phyloP scores from a whole-genome alignment of 2,329 filamentous ascomycete species.

The Akanthomyces lecanii region DNA sequence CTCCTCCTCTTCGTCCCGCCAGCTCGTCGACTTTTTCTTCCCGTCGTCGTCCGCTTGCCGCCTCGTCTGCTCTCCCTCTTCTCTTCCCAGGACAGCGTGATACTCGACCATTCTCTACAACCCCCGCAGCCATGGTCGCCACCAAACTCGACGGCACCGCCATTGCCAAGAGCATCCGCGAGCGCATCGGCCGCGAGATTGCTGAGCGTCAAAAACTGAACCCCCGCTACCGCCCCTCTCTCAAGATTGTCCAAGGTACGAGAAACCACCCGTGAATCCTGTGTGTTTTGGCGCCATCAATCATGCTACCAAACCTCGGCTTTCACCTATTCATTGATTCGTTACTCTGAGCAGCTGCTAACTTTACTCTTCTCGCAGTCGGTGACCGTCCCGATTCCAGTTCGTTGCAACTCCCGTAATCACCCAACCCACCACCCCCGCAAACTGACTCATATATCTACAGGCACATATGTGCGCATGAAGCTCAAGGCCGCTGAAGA shows the following conservation, averaged over 20 bases:
- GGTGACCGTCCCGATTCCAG: slow-evolving; percentile 90
- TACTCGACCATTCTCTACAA: slow-evolving; percentile 40
- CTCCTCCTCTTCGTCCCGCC: slow-evolving; percentile 3
- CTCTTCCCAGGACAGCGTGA: slow-evolving; percentile 11
- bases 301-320: slow-evolving; percentile 15
- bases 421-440: slow-evolving; percentile 19
- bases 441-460: slow-evolving; percentile 33
- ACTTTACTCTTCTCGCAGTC: slow-evolving; percentile 49
- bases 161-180: slow-evolving; percentile 87
- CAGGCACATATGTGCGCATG: slow-evolving; percentile 98
- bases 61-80: neutral
- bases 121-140: slow-evolving; percentile 68
- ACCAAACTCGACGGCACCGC: slow-evolving; percentile 93
- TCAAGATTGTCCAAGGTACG: slow-evolving; percentile 93
- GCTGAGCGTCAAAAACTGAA: slow-evolving; percentile 75
- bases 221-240: slow-evolving; percentile 78
- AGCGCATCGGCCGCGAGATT: slow-evolving; percentile 76
- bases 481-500: slow-evolving; percentile 96
- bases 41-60: neutral
- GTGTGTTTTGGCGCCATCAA: neutral
- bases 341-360: slow-evolving; percentile 17
- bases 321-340: slow-evolving; percentile 12
- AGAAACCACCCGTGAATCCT: slow-evolving; percentile 6
- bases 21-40: slow-evolving; percentile 11
- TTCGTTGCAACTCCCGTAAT: slow-evolving; percentile 34